phyloP scores from a whole-genome alignment of 2,329 filamentous ascomycete species.

The Laburnicola sp. region DNA sequence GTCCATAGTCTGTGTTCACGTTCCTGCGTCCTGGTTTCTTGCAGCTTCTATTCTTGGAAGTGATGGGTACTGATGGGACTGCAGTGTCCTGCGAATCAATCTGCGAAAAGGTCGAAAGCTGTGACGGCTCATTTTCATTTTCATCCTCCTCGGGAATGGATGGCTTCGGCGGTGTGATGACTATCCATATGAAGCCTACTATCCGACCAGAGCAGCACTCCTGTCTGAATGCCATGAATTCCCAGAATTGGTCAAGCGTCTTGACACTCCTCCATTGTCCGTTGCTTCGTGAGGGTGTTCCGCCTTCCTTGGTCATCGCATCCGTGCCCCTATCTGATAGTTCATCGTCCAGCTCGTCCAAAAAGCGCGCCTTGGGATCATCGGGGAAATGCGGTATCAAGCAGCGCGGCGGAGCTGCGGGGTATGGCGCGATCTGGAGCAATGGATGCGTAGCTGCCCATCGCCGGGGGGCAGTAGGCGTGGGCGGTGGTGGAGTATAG shows the following conservation, averaged over 20 bases:
- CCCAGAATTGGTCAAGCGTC: conserved; percentile 92
- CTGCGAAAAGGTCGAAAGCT: conserved; percentile 23
- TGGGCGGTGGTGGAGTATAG: conserved; percentile 64
- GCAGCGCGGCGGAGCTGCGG: conserved; percentile 74
- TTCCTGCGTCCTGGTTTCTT: conserved; percentile 24
- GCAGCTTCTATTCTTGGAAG: conserved; percentile 15
- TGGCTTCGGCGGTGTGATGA: conserved; percentile 67
- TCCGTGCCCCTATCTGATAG: conserved; percentile 57
- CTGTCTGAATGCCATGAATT: conserved; percentile 95
- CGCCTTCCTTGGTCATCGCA: conserved; percentile 36
- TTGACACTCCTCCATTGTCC: conserved; percentile 83
- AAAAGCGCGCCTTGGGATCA: conserved; percentile 88
- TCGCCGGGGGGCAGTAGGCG: conserved; percentile 43
- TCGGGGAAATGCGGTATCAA: conserved; percentile 91
- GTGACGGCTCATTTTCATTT: conserved; percentile 34
- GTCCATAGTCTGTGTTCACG: conserved; percentile 52
- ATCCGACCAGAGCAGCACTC: conserved; percentile 91
- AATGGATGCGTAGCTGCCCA: conserved; percentile 70
- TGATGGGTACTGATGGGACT: neutral
- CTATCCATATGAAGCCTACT: conserved; percentile 93
- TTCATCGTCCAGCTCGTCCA: conserved; percentile 87
- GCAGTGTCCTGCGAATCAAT: conserved; percentile 20
- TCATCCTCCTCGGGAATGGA: conserved; percentile 39
- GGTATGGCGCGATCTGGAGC: conserved; percentile 70
- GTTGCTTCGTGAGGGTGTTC: conserved; percentile 55